These are phyloP conservation scores for Orbilia quercus DNA, from an alignment of 2,329 filamentous ascomycete species.

Conservation along the genomic window DNA sequence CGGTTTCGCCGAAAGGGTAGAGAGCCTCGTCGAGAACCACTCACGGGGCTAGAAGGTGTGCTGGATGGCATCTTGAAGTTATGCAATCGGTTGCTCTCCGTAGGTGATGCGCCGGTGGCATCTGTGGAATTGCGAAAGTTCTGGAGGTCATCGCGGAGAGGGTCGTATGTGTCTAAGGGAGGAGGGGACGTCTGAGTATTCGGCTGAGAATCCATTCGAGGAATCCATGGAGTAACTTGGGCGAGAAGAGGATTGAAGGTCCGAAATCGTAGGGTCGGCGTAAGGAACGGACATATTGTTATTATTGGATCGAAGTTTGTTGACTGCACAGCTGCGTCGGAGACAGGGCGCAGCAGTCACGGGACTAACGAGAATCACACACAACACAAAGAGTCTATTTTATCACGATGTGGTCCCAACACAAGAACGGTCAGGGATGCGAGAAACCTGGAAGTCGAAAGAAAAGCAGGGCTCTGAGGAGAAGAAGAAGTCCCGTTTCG, in stretches of 20 bases:
- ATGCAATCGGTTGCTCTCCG: slow-evolving; percentile 17
- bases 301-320: too few species aligned
- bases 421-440: too few species aligned
- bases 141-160: slow-evolving; percentile 55
- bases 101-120: slow-evolving; percentile 50
- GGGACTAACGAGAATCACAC: too few species aligned
- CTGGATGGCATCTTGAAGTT: slow-evolving; percentile 19
- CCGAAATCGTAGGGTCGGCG: background rate
- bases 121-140: slow-evolving; percentile 56
- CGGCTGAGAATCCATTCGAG: slow-evolving; percentile 49
- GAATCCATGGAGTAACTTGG: slow-evolving; percentile 45
- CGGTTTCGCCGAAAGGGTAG: slow-evolving; percentile 48
- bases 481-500: too few species aligned
- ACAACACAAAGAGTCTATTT: too few species aligned
- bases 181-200: slow-evolving; percentile 39
- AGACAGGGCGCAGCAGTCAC: too few species aligned
- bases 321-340: too few species aligned
- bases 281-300: slow-evolving; percentile 5
- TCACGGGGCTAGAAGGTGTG: slow-evolving; percentile 37
- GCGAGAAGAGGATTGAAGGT: slow-evolving; percentile 10
- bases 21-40: slow-evolving; percentile 24
- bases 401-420: too few species aligned
- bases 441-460: too few species aligned
- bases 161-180: slow-evolving; percentile 51
- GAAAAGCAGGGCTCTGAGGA: too few species aligned